Conservation (phyloP, 805 yeast genomes). For the Priceomyces fermenticarens region DNA sequence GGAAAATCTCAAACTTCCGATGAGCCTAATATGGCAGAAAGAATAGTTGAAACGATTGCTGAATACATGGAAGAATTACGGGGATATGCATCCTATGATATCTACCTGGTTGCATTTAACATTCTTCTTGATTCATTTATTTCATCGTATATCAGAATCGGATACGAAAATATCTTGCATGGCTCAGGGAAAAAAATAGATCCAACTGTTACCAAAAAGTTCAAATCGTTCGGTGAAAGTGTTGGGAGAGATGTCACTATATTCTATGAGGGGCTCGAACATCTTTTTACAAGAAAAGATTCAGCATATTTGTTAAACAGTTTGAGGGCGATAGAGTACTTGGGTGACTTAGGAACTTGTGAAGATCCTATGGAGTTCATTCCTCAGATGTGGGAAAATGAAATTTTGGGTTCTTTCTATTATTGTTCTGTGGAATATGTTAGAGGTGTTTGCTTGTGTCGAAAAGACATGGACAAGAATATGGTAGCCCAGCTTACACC, state of each 20-base stretch:
- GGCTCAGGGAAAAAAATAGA: constrained; percentile 43
- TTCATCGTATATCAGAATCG: constrained; percentile 35
- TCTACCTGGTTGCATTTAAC: constrained; percentile 37
- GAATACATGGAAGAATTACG: constrained; percentile 72
- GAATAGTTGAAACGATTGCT: constrained; percentile 65
- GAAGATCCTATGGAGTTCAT: constrained; percentile 30
- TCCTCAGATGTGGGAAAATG: constrained; percentile 52
- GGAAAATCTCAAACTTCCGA: constrained; percentile 22
- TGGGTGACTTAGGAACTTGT: constrained; percentile 38
- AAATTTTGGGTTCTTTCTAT: constrained; percentile 62
- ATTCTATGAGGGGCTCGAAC: constrained; percentile 34
- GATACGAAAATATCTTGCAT: constrained; percentile 38
- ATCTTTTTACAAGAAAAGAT: constrained; percentile 40
- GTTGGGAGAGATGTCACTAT: constrained; percentile 36
- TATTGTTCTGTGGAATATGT: constrained; percentile 75
- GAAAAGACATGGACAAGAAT: constrained; percentile 41
- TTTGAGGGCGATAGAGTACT: constrained; percentile 39
- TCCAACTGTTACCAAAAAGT: constrained; percentile 32
- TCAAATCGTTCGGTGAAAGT: constrained; percentile 36
- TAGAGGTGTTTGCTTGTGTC: constrained; percentile 55
- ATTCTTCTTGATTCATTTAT: constrained; percentile 37
- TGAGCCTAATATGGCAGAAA: constrained; percentile 48
- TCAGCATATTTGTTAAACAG: constrained; percentile 35
- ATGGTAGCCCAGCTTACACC: constrained; percentile 25
- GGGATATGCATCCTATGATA: constrained; percentile 40